A percentile compares a stretch with the other conserved stretches of the same genome.
These are phyloP conservation scores for Vicia villosa DNA, from an alignment of 306 rosid species.

Conservation along the genomic window DNA sequence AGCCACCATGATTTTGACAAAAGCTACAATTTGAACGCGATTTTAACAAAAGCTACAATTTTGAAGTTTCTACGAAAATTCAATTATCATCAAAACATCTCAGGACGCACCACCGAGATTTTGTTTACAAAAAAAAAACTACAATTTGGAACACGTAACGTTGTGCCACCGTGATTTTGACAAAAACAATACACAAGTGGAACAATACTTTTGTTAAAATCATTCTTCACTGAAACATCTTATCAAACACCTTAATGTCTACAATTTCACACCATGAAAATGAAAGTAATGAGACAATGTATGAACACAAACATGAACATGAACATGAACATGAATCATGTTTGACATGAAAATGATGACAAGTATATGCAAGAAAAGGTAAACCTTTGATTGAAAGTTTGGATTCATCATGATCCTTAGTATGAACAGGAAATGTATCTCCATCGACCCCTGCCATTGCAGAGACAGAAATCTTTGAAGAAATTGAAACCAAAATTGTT, in stretches of 20 bases:
- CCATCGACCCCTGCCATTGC: not conserved
- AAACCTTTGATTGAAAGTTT: not conserved
- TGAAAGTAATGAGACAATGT: not conserved
- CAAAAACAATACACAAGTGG: no score
- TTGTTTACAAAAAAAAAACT: no score
- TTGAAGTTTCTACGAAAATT: no score
- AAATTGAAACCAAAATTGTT: not conserved
- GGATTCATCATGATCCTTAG: slow-evolving; percentile 1
- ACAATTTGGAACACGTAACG: no score
- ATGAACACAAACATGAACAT: not conserved
- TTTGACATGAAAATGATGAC: no score
- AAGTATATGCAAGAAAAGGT: not conserved
- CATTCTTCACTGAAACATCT: not conserved
- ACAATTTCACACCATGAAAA: not conserved
- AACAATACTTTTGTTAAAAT: no score
- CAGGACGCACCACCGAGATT: no score
- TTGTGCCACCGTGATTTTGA: not conserved
- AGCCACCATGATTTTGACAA: not conserved
- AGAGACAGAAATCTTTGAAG: not conserved
- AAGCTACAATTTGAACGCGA: not conserved
- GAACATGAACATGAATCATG: not conserved
- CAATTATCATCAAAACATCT: no score
- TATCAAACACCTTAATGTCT: not conserved
- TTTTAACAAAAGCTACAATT: no score
- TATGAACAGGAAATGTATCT: not conserved